Base-by-base conservation (phyloP, 1,284 basidiomycete genomes). In the Anthracocystis setariae region DNA sequence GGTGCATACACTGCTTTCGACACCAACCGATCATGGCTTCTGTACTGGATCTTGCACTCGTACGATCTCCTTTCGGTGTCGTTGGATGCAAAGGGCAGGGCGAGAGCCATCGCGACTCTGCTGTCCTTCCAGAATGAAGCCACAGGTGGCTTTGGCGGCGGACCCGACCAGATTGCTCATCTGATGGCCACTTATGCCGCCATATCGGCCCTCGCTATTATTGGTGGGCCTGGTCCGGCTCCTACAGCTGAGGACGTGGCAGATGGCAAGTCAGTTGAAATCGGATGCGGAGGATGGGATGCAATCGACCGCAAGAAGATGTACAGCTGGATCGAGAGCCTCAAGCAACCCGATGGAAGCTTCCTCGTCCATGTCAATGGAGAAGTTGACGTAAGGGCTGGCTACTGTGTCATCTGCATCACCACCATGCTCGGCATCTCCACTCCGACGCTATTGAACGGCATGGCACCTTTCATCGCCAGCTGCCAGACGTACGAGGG, bases 401-500 rank as follows among this genome's bases (percentile, higher is more conserved):
- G 88, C 23, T 93, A 92, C 81, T 92, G 91, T 77, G 86, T 91
- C 0, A 85, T 92, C 13, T 88, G 88, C 8, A 87, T 89, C n/a
- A 88, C 90, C 0, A 86, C 88, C 0, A 82, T 92, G 3, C 86
- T 92, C 38, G 88, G 97, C 72, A 85, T 98, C 32, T 84, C 95
- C 45, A 98, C 95, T 0, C 92, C 93, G 0, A 91, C 92, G 68
- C 89, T 99, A 18, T 86, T 95, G 2, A 68, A 80, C 32, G 84
- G 84, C 20, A 85, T 86, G 15, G 84, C 85, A 43, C 79, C 83
- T 24, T 87, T 86, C 62, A 53, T 77, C 15, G 87, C 87, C 1
- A 91, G 90, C 10, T 97, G 94, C 80, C 96, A 98, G 84, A 98
- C 94, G 0, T 98, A 95, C 84, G 96, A 99, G 84, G 96, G 96